phyloP scores from a whole-genome alignment of 2,329 filamentous ascomycete species.

The Ophiostoma australiae region DNA sequence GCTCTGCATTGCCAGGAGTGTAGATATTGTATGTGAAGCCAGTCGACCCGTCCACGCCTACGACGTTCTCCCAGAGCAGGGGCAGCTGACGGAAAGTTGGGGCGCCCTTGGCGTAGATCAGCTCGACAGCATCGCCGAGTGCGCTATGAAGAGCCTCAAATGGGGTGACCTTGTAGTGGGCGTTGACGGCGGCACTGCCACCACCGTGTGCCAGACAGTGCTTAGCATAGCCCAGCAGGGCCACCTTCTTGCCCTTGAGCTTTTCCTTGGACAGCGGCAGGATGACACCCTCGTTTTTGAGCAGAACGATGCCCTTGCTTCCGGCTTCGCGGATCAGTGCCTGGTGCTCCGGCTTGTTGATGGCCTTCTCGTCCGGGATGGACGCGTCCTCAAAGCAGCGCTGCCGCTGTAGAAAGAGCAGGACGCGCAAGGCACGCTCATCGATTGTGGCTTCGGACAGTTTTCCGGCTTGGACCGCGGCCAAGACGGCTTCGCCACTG shows the following conservation, averaged over 20 bases:
- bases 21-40: conserved; percentile 6
- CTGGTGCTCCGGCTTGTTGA: conserved; percentile 17
- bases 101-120: conserved; percentile 16
- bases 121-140: conserved; percentile 12
- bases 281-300: conserved; percentile 13
- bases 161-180: conserved; percentile 18
- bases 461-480: background rate
- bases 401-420: background rate
- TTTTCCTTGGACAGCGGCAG: conserved; percentile 14
- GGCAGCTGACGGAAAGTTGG: conserved; percentile 8
- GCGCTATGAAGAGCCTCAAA: conserved; percentile 11
- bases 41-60: conserved; percentile 8
- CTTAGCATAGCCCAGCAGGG: conserved; percentile 17
- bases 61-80: background rate
- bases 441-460: conserved; percentile 10
- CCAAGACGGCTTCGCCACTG: background rate
- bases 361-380: background rate
- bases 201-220: conserved; percentile 13
- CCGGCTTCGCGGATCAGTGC: conserved; percentile 18
- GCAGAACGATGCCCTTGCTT: conserved; percentile 11
- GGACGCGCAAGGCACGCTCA: conserved; percentile 5
- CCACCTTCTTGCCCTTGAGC: conserved; percentile 9
- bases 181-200: conserved; percentile 15
- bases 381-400: conserved; percentile 9
- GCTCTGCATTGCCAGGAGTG: background rate